Conservation (phyloP, 2,329 filamentous ascomycete genomes). For the Alternaria tenuissima region DNA sequence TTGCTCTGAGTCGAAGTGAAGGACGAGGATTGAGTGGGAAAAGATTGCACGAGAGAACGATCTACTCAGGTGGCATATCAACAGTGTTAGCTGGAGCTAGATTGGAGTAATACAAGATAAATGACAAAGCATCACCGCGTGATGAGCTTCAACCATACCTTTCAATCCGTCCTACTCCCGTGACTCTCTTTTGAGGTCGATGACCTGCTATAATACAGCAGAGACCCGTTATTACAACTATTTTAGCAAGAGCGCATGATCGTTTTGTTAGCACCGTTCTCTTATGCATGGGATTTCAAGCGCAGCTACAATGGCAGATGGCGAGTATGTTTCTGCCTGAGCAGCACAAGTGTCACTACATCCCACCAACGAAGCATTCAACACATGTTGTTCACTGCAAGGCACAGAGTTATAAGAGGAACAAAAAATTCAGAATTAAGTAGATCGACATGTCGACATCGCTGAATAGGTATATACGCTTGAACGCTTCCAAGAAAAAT, state of each 20-base stretch:
- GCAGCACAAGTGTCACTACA: not conserved
- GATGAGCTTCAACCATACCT: not conserved
- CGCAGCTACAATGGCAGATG: no score
- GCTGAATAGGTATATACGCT: conserved; percentile 14
- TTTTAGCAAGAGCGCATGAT: not conserved
- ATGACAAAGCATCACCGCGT: not conserved
- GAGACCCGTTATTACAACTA: not conserved
- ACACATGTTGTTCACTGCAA: not conserved
- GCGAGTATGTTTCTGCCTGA: not conserved
- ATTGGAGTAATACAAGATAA: not conserved
- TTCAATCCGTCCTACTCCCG: not conserved
- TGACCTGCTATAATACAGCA: not conserved
- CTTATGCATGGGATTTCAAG: no score
- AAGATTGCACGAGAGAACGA: not conserved
- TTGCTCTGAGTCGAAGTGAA: not conserved
- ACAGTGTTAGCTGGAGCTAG: not conserved
- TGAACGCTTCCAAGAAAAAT: conserved; percentile 21
- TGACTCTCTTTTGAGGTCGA: not conserved
- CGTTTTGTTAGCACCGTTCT: no score
- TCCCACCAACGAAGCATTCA: not conserved
- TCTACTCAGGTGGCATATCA: not conserved
- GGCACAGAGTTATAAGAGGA: not conserved
- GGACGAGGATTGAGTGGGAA: no score
- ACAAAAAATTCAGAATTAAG: not conserved
- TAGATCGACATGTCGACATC: conserved; percentile 8